Base-by-base conservation (phyloP, 2,329 filamentous ascomycete genomes). In the Fusarium sp. region DNA sequence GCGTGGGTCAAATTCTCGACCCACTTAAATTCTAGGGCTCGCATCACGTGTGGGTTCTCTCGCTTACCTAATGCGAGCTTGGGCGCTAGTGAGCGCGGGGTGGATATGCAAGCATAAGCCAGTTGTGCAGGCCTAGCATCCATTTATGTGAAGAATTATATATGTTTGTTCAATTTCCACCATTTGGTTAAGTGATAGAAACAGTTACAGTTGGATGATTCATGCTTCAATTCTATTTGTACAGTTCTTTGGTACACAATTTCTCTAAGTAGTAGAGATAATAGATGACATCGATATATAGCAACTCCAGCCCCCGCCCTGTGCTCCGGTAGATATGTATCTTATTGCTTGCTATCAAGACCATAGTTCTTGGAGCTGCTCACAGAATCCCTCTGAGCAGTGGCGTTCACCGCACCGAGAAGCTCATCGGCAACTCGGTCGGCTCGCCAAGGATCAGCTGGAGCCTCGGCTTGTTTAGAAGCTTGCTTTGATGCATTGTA, bases 321-420 rank as follows among this genome's bases (percentile, higher is more conserved):
- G 49, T 46, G 40, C 44, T 3, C 9, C 17, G 17, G 35, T 37
- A 41, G 47, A 47, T 61, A 53, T 45, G 27, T 39, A 43, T 45
- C 61, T 71, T 58, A 70, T 71, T 61, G 60, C 54, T 64, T 45
- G 15, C 48, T 54, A 46, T 73, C 71, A 35, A 83, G 67, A 5
- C 81, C 80, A 55, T 83, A 83, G 63, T 63, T 79, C 53, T 70
- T 71, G 5, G 75, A 76, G 66, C 77, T 82, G 59, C 80, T 77
- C 23, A 76, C 50, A n/a, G 75, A 56, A 23, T 69, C 48, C 77
- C 93, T 70, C 88, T 92, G 80, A 32, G 35, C n/a, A 25, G 35
- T 37, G 17, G 50, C 37, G 19, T 50, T 61, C 7, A 44, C 57
- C 5, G 68, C 63, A 15, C 56, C 63, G 60, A 77, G 45, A 52